Percentiles rank a stretch among this genome's conserved stretches.
Evolutionary conservation across 1,284 basidiomycete species (phyloP).

Genomic region (Heterobasidion occidentale): DNA sequence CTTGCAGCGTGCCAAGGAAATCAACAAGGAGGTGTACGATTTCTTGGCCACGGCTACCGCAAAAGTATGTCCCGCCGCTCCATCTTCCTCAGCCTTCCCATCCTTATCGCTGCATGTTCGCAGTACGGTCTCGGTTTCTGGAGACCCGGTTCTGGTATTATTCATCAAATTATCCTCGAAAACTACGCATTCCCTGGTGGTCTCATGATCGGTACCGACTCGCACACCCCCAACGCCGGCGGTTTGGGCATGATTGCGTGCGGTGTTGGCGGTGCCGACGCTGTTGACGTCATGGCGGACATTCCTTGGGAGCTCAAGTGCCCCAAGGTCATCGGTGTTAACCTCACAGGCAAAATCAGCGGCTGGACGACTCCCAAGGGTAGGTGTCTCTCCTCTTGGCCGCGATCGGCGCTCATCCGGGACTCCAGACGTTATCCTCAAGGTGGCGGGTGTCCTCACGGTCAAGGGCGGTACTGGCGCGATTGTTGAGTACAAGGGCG

Average conservation of each 20-base stretch:
- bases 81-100: conserved; percentile 2
- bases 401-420: not conserved
- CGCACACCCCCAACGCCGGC: conserved; percentile 98
- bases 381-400: conserved; percentile 24
- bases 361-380: conserved; percentile 99
- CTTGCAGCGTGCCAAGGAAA: conserved; percentile 85
- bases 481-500: conserved; percentile 91
- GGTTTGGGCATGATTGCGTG: conserved; percentile 99
- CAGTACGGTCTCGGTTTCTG: conserved; percentile 98
- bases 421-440: conserved; percentile 82
- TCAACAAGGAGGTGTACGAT: conserved; percentile 99
- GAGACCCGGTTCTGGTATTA: conserved; percentile 98
- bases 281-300: conserved; percentile 97
- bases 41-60: conserved; percentile 97
- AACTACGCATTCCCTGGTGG: conserved; percentile 99
- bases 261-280: conserved; percentile 99
- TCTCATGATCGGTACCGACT: conserved; percentile 99
- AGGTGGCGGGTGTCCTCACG: conserved; percentile 95
- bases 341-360: conserved; percentile 89
- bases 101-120: not conserved
- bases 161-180: conserved; percentile 96
- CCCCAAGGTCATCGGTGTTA: conserved; percentile 98
- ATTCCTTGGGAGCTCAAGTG: conserved; percentile 99
- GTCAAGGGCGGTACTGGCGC: conserved; percentile 98
- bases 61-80: conserved; percentile 47